Conservation (phyloP, 2,329 filamentous ascomycete species). For the Arthrocladium fulminans region DNA sequence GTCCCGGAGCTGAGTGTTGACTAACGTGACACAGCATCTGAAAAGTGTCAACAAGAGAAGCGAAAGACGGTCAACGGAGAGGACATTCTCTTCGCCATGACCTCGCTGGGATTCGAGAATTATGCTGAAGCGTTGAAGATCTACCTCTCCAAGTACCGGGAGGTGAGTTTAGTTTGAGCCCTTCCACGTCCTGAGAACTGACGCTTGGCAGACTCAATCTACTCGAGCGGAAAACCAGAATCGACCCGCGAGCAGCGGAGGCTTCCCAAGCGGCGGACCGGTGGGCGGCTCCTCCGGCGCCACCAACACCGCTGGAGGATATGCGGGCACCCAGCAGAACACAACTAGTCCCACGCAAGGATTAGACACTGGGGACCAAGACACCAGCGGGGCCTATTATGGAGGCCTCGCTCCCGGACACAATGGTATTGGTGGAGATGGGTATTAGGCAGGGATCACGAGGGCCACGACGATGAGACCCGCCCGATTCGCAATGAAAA, state of each 20-base stretch:
- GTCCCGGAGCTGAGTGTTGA: slow-evolving; percentile 12
- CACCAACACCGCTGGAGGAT: slow-evolving; percentile 26
- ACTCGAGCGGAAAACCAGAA: slow-evolving; percentile 59
- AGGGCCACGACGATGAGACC: slow-evolving; percentile 7
- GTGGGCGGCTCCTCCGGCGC: slow-evolving; percentile 28
- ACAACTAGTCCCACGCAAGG: slow-evolving; percentile 8
- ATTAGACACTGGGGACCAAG: slow-evolving; percentile 29
- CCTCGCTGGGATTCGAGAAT: slow-evolving; percentile 95
- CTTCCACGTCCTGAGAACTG: slow-evolving; percentile 10
- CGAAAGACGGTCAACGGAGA: slow-evolving; percentile 98
- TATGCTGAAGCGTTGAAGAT: slow-evolving; percentile 97
- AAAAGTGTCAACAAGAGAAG: slow-evolving; percentile 99
- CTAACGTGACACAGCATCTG: slow-evolving; percentile 59
- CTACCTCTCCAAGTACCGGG: slow-evolving; percentile 92
- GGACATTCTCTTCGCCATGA: slow-evolving; percentile 98
- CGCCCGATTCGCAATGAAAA: slow-evolving; percentile 15
- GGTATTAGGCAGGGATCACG: slow-evolving; percentile 2
- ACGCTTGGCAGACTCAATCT: slow-evolving; percentile 60
- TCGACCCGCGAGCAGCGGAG: slow-evolving; percentile 44
- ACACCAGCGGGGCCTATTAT: slow-evolving; percentile 34
- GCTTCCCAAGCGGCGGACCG: slow-evolving; percentile 33
- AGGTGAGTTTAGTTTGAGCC: slow-evolving; percentile 58
- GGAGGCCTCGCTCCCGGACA: slow-evolving; percentile 40
- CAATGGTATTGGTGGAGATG: slow-evolving; percentile 32
- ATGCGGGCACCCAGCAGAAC: slow-evolving; percentile 18